phyloP scores from a whole-genome alignment of 1,284 basidiomycete genomes.

The Cutaneotrichosporon curvatum region DNA sequence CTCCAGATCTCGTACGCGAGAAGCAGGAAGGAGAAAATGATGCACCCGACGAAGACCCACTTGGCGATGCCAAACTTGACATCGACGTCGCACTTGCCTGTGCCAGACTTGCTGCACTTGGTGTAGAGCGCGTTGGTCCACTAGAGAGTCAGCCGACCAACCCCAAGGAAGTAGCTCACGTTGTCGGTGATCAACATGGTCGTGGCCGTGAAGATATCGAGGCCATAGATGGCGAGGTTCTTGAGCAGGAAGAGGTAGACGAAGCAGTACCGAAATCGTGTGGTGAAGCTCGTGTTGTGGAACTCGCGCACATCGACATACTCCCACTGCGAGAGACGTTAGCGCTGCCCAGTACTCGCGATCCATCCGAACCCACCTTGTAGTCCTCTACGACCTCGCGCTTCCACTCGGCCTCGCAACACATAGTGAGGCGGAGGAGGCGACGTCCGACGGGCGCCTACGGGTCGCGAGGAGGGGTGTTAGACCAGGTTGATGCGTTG shows the following conservation, averaged over 20 bases:
- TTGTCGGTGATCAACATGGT: slow-evolving; percentile 88
- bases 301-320: slow-evolving; percentile 88
- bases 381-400: slow-evolving; percentile 95
- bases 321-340: slow-evolving; percentile 66
- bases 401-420: slow-evolving; percentile 70
- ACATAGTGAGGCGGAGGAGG: slow-evolving; percentile 20
- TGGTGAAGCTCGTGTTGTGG: slow-evolving; percentile 73
- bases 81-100: slow-evolving; percentile 70
- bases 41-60: slow-evolving; percentile 96
- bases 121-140: slow-evolving; percentile 9
- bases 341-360: background rate
- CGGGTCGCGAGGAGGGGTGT: too few species aligned
- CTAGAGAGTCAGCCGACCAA: background rate
- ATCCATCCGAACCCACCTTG: slow-evolving; percentile 59
- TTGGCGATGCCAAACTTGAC: slow-evolving; percentile 85
- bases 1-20: slow-evolving; percentile 88
- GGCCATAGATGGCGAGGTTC: slow-evolving; percentile 88
- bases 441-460: too few species aligned
- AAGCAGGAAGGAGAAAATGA: slow-evolving; percentile 92
- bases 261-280: slow-evolving; percentile 85
- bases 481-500: too few species aligned
- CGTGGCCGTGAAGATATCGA: slow-evolving; percentile 95
- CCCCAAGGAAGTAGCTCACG: slow-evolving; percentile 16
- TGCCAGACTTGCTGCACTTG: slow-evolving; percentile 62
- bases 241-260: slow-evolving; percentile 88